phyloP scores from a whole-genome alignment of 1,284 basidiomycete genomes.

The Polyporus tsugae region DNA sequence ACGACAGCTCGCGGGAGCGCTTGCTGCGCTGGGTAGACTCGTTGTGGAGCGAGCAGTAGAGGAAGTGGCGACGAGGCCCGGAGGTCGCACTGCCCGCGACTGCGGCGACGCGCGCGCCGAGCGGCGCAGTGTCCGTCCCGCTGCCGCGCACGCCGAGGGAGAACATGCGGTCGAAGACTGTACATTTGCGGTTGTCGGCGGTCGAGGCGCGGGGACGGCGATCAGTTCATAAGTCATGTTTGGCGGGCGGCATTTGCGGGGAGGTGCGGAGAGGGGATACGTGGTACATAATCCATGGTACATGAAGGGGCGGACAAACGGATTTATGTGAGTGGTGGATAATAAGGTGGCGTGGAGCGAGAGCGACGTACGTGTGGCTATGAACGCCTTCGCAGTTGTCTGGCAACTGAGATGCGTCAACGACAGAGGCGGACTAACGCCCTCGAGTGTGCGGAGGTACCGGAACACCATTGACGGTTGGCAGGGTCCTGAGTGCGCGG shows the following conservation, averaged over 20 bases:
- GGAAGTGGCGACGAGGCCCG: constrained; percentile 81
- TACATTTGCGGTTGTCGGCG: neutral
- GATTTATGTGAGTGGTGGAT: neutral
- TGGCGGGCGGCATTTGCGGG: neutral
- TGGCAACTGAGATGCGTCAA: constrained; percentile 89
- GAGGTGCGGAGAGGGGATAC: constrained; percentile 8
- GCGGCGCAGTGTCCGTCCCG: constrained; percentile 67
- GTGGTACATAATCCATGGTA: neutral
- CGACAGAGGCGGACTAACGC: constrained; percentile 81
- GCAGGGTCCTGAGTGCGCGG: constrained; percentile 62
- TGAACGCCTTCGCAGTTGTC: constrained; percentile 85
- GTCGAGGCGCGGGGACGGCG: neutral
- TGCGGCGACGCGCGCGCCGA: constrained; percentile 68
- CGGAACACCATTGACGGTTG: constrained; percentile 93
- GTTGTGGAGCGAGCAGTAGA: constrained; percentile 75
- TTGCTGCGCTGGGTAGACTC: constrained; percentile 40
- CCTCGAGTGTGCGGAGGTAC: constrained; percentile 83
- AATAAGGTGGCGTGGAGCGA: neutral
- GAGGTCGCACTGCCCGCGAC: constrained; percentile 63
- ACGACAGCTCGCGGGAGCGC: constrained; percentile 39
- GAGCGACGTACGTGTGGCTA: constrained; percentile 72
- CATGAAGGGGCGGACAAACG: neutral
- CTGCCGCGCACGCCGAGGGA: constrained; percentile 79
- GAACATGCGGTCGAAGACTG: constrained; percentile 95
- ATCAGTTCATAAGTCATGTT: neutral